Evolutionary conservation across 2,329 filamentous ascomycete species (phyloP).

Genomic region (Verticillium dahliae): DNA sequence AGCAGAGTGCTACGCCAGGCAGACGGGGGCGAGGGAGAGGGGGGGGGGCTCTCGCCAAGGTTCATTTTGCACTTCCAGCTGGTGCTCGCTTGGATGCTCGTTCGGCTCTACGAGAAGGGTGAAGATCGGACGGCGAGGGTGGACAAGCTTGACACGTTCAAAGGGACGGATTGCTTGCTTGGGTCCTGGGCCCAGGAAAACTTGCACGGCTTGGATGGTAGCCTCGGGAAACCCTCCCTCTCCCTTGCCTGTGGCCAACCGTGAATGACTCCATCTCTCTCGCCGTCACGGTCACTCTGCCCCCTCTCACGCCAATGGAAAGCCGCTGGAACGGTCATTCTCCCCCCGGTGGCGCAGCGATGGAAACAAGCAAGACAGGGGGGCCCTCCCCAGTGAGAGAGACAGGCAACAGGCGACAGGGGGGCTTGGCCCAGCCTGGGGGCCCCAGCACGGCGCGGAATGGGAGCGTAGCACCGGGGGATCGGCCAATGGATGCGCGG

Average conservation of each 20-base stretch:
- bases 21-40: no score
- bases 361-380: not conserved
- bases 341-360: not conserved
- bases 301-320: not conserved
- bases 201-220: no score
- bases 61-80: no score
- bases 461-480: not conserved
- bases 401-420: not conserved
- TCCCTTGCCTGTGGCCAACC: not conserved
- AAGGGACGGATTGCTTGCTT: no score
- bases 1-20: not conserved
- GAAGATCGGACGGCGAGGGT: no score
- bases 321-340: not conserved
- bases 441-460: not conserved
- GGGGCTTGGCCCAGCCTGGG: not conserved
- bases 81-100: no score
- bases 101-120: no score
- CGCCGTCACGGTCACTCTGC: not conserved
- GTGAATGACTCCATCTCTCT: not conserved
- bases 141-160: no score
- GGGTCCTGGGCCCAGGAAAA: no score
- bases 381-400: not conserved
- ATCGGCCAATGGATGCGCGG: not conserved
- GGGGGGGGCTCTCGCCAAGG: no score
- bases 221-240: no score